Percentiles rank a stretch among this genome's conserved stretches.
Evolutionary conservation across 1,139 yeast genomes (phyloP).

Genomic region (Protomyces lactucae-debilis): DNA sequence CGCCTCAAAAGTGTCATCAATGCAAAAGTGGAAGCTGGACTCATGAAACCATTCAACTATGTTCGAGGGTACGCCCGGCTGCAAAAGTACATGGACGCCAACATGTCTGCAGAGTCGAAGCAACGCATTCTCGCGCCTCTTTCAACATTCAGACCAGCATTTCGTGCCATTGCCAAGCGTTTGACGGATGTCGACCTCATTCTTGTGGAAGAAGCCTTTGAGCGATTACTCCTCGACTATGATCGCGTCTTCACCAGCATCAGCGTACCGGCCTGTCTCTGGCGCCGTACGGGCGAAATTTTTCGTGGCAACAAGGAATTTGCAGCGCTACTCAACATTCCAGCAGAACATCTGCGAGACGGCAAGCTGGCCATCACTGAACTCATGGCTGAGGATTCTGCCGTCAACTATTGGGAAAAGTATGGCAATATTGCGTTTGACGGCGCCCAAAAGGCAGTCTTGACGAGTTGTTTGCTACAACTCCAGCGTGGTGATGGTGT

Average conservation of each 20-base stretch:
- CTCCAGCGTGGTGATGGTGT: slow-evolving; percentile 62
- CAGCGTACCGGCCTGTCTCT: slow-evolving; percentile 97
- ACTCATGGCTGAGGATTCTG: slow-evolving; percentile 91
- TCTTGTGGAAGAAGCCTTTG: slow-evolving; percentile 89
- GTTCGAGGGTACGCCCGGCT: slow-evolving; percentile 89
- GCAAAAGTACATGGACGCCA: slow-evolving; percentile 86
- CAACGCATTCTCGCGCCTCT: slow-evolving; percentile 86
- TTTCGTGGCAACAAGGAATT: slow-evolving; percentile 94
- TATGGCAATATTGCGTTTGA: slow-evolving; percentile 96
- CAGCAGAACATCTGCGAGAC: slow-evolving; percentile 84
- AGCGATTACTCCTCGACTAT: slow-evolving; percentile 85
- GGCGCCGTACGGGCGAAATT: slow-evolving; percentile 97
- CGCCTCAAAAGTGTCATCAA: slow-evolving; percentile 90
- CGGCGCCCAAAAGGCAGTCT: slow-evolving; percentile 89
- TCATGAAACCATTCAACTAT: slow-evolving; percentile 86
- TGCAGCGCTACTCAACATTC: slow-evolving; percentile 90
- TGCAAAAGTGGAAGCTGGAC: slow-evolving; percentile 91
- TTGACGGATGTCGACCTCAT: slow-evolving; percentile 88
- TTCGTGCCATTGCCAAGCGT: slow-evolving; percentile 86
- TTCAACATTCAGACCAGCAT: slow-evolving; percentile 85
- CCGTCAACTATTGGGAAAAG: slow-evolving; percentile 98
- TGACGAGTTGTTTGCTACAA: slow-evolving; percentile 83
- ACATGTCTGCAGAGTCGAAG: slow-evolving; percentile 79
- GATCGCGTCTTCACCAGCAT: slow-evolving; percentile 94
- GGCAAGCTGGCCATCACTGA: slow-evolving; percentile 92